phyloP scores from a whole-genome alignment of 192 early-diverging fungal species.

The Podila clonocystis region DNA sequence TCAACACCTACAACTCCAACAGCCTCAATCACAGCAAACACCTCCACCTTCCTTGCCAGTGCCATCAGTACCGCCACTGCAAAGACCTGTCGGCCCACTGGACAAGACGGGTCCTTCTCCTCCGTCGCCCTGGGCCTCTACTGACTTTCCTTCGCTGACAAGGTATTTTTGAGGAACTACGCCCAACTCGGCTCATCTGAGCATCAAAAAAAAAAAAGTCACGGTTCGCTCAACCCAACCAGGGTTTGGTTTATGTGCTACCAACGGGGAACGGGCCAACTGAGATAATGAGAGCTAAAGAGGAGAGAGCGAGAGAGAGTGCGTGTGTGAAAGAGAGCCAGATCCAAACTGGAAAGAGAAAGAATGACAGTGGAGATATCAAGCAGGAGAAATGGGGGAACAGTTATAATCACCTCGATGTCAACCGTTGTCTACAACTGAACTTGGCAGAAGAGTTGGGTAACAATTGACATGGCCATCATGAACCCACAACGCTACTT shows the following conservation, averaged over 20 bases:
- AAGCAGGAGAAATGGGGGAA: no score
- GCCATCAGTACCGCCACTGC: constrained; percentile 20
- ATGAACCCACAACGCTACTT: no score
- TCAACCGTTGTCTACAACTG: no score
- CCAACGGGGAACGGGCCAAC: not conserved
- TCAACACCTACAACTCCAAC: constrained; percentile 21
- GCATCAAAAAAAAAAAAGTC: not conserved
- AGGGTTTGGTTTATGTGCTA: no score
- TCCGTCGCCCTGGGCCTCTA: constrained; percentile 17
- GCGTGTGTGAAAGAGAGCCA: no score
- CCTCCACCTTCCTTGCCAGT: constrained; percentile 11
- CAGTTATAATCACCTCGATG: no score
- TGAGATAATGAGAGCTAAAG: not conserved
- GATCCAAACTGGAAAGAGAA: no score
- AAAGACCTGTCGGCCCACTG: constrained; percentile 1
- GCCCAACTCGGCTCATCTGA: not conserved
- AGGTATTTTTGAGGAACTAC: constrained; percentile 16
- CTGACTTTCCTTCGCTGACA: constrained; percentile 25
- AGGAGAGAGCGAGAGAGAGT: not conserved
- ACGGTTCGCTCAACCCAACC: not conserved
- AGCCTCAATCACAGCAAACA: not conserved
- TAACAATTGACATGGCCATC: no score
- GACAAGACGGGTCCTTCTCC: constrained; percentile 19
- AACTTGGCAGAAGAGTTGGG: no score
- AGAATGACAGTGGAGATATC: no score